Evolutionary conservation across 2,329 filamentous ascomycete species (phyloP).

Genomic region (Colletotrichum trifolii): DNA sequence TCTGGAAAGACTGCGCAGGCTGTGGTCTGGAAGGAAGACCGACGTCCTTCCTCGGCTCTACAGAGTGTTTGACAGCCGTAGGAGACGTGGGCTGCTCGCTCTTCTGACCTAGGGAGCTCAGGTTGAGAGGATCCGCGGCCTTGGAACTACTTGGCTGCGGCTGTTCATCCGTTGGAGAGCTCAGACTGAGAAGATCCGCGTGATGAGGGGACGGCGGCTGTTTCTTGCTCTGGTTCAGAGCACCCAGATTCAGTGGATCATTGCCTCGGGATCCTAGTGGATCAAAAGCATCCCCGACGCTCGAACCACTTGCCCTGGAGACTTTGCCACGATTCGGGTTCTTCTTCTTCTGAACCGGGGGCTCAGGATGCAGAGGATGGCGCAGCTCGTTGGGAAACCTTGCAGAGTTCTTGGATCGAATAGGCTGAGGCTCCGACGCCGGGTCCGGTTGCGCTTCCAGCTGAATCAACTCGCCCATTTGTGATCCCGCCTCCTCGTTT

Average conservation of each 20-base stretch:
- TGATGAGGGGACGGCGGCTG: constrained; percentile 15
- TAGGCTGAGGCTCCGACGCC: constrained; percentile 30
- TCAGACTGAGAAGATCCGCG: constrained; percentile 18
- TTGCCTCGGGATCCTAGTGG: constrained; percentile 14
- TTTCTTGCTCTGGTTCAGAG: constrained; percentile 8
- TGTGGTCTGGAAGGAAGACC: constrained; percentile 12
- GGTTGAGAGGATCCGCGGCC: constrained; percentile 9
- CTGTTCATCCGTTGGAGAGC: background rate
- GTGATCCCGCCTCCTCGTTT: constrained; percentile 43
- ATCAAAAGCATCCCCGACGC: constrained; percentile 13
- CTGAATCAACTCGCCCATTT: constrained; percentile 53
- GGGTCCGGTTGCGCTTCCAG: constrained; percentile 49
- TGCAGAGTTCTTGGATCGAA: constrained; percentile 35
- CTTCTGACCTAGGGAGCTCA: constrained; percentile 7
- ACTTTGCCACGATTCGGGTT: constrained; percentile 22
- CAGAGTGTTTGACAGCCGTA: background rate
- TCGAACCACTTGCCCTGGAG: constrained; percentile 10
- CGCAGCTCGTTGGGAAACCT: constrained; percentile 34
- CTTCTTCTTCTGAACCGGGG: constrained; percentile 22
- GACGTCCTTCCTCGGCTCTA: constrained; percentile 1
- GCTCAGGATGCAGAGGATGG: constrained; percentile 28
- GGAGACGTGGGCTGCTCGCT: background rate
- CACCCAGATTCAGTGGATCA: constrained; percentile 16
- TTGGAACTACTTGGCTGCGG: background rate
- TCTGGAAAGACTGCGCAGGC: constrained; percentile 21